Evolutionary conservation across 106 monocot species (phyloP).

Genomic region (Dioscorea alata): DNA sequence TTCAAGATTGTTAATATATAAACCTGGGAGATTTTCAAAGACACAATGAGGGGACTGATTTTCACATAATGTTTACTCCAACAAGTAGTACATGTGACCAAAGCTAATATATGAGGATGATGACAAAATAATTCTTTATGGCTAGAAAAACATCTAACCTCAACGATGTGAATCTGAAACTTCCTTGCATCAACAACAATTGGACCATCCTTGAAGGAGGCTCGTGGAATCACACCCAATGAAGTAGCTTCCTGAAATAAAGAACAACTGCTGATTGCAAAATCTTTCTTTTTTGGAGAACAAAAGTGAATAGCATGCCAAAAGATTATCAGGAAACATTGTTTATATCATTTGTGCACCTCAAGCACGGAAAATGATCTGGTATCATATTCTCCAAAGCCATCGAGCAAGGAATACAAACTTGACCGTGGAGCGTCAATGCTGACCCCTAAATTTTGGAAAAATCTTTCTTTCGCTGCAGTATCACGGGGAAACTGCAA

Average conservation of each 20-base stretch:
- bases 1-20: constrained; percentile 75
- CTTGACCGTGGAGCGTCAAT: constrained; percentile 53
- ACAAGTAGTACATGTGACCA: background rate
- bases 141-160: constrained; percentile 32
- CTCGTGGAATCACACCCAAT: constrained; percentile 52
- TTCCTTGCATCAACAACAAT: constrained; percentile 81
- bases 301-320: background rate
- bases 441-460: constrained; percentile 57
- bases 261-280: background rate
- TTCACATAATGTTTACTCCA: background rate
- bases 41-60: background rate
- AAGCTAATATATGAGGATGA: background rate
- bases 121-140: background rate
- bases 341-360: constrained; percentile 17
- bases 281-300: background rate
- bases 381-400: constrained; percentile 92
- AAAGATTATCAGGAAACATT: constrained; percentile 2
- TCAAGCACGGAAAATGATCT: constrained; percentile 76
- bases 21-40: constrained; percentile 47
- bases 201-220: constrained; percentile 71
- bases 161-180: constrained; percentile 59
- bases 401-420: constrained; percentile 65
- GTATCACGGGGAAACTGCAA: constrained; percentile 69
- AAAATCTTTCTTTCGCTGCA: constrained; percentile 45
- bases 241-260: constrained; percentile 66